Evolutionary conservation across 1,284 basidiomycete species (phyloP), one percentile per base, ranked within the genome.

Genomic region (Austroboletus novae-zelandiae): DNA sequence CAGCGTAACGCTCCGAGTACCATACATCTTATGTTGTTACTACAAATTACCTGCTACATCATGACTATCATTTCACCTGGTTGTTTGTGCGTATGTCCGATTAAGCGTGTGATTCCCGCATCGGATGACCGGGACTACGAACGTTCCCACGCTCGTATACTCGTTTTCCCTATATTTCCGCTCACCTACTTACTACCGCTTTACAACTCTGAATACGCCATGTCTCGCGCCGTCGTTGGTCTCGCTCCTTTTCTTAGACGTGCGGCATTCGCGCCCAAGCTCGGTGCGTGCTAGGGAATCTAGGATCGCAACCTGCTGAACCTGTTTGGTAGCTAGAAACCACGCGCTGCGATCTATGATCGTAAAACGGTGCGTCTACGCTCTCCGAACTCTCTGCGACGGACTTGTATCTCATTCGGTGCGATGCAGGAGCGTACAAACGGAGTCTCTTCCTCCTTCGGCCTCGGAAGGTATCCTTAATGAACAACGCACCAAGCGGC

Each of bases 401-500:
- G 14, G 35, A 36, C n/a, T 15, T 9, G n/a, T 15, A 4, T 36
- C 37, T 7, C 17, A 17, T 15, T 25, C 17, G 5, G 13, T 8
- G 17, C 14, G 13, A 10, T 31, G 5, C 53, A 84, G 83, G 46
- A 61, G 70, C 34, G 66, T 90, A 27, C 80, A 89, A 62, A 88
- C 83, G 0, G 71, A 88, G 61, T 83, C 84, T 1, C 55, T 86
- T 7, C 74, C 84, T 8, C 75, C 83, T 2, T 74, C 82, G 0
- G 78, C 82, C 2, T 76, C 81, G 43, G 71, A 75, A 40, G 78
- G 78, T 6, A 84, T 96, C 56, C 76, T 98, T 57, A 96, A 99
- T 77, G 70, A 81, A 57, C 94, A 98, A 71, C 85, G 96, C 57
- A 74, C 89, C 45, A 75, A 78, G 45, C 87, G 96, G 29, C 96